A percentile compares a stretch with the other conserved stretches of the same genome.
Evolutionary conservation across 2,329 filamentous ascomycete species (phyloP).

Genomic region (Calonectria honghensis): DNA sequence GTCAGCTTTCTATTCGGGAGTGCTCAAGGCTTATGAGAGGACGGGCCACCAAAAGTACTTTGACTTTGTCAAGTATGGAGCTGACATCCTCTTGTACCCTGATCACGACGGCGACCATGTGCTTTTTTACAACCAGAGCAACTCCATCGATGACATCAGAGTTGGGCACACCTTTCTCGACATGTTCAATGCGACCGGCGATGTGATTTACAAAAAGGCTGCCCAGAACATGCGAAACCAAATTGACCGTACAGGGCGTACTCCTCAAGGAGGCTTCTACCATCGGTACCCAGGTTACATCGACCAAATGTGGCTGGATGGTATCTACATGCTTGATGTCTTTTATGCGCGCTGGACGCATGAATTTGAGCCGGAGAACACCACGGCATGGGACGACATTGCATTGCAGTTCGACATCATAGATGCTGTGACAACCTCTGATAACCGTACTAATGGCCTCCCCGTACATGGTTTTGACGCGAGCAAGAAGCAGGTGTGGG

Average conservation of each 20-base stretch:
- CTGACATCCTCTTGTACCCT: conserved; percentile 10
- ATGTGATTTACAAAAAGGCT: conserved; percentile 4
- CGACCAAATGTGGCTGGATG: conserved; percentile 50
- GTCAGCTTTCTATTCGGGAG: conserved; percentile 4
- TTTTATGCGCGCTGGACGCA: conserved; percentile 49
- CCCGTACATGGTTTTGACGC: conserved; percentile 1
- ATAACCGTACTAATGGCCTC: conserved; percentile 6
- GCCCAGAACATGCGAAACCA: conserved; percentile 15
- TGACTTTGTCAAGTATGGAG: conserved; percentile 14
- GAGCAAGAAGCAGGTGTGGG: conserved; percentile 17
- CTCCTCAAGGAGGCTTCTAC: conserved; percentile 27
- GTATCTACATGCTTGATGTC: conserved; percentile 48
- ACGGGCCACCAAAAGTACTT: conserved; percentile 7
- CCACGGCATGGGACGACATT: conserved; percentile 48
- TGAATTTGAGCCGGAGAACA: conserved; percentile 46
- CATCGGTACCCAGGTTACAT: conserved; percentile 52
- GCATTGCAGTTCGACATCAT: conserved; percentile 26
- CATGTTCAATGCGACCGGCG: conserved; percentile 10
- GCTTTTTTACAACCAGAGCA: conserved; percentile 17
- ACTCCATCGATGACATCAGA: conserved; percentile 17
- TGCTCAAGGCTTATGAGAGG: conserved; percentile 12
- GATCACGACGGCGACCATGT: conserved; percentile 12
- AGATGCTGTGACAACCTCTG: background rate
- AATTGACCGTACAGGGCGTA: conserved; percentile 13
- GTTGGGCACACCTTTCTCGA: conserved; percentile 1